Evolutionary conservation across 192 early-diverging fungal species (phyloP).

Genomic region (Coemansia sp.): DNA sequence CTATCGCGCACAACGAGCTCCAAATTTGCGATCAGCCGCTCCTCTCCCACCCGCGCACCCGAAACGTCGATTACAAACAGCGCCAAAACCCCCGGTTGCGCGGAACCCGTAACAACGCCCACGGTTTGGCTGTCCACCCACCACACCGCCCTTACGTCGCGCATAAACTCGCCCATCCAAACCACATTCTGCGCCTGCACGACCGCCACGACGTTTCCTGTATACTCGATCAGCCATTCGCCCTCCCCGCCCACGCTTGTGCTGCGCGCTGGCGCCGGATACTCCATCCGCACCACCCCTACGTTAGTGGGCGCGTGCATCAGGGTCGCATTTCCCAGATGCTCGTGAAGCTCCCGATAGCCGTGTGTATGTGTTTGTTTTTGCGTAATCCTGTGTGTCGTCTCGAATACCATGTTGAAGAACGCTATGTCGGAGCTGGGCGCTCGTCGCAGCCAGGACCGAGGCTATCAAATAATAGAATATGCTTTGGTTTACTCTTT

Average conservation of each 20-base stretch:
- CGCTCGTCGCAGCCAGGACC: constrained; percentile 25
- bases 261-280: constrained; percentile 1
- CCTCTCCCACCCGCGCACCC: not conserved
- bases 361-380: not conserved
- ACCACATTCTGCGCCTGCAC: not conserved
- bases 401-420: constrained; percentile 36
- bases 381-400: not conserved
- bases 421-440: constrained; percentile 36
- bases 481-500: not conserved
- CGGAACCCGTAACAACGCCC: constrained; percentile 13
- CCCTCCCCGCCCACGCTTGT: not conserved
- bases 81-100: not conserved
- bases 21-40: not conserved
- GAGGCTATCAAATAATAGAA: constrained; percentile 9
- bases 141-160: constrained; percentile 25
- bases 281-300: not conserved
- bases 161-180: constrained; percentile 3
- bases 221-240: constrained; percentile 12
- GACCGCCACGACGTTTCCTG: not conserved
- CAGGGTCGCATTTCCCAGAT: not conserved
- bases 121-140: constrained; percentile 13
- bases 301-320: not conserved
- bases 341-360: not conserved
- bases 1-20: not conserved
- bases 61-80: constrained; percentile 12